Conservation (phyloP, 75 land plant species). For the Cryptomeria japonica region DNA sequence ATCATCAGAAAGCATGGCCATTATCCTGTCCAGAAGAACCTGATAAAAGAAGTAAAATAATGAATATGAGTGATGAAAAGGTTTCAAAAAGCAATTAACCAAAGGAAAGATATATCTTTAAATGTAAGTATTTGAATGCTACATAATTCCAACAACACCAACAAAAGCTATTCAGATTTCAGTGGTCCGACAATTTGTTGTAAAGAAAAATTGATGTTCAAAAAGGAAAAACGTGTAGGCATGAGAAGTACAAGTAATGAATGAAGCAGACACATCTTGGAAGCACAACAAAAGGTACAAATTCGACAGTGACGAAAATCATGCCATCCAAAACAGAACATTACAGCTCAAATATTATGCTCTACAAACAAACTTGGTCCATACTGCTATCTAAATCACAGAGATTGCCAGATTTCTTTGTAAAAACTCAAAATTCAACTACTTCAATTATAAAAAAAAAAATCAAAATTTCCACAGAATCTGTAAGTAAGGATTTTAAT, state of each 20-base stretch:
- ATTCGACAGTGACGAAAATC: neutral
- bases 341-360: neutral
- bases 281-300: neutral
- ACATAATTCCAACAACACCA: neutral
- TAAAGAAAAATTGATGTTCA: neutral
- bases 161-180: neutral
- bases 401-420: no score
- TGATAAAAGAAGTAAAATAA: conserved; percentile 15
- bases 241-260: neutral
- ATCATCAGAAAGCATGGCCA: conserved; percentile 26
- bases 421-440: no score
- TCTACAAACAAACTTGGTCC: neutral
- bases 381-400: neutral
- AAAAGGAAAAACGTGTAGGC: neutral
- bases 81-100: neutral
- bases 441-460: no score
- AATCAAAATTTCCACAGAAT: no score
- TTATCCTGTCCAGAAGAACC: conserved; percentile 29
- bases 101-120: neutral
- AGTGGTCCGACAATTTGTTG: neutral
- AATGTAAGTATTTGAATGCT: neutral
- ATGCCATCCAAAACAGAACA: neutral
- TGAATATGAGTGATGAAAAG: neutral
- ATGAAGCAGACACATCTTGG: neutral
- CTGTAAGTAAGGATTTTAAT: no score